Evolutionary conservation across 2,329 filamentous ascomycete species (phyloP).

Genomic region (Myrmaecium sp.): DNA sequence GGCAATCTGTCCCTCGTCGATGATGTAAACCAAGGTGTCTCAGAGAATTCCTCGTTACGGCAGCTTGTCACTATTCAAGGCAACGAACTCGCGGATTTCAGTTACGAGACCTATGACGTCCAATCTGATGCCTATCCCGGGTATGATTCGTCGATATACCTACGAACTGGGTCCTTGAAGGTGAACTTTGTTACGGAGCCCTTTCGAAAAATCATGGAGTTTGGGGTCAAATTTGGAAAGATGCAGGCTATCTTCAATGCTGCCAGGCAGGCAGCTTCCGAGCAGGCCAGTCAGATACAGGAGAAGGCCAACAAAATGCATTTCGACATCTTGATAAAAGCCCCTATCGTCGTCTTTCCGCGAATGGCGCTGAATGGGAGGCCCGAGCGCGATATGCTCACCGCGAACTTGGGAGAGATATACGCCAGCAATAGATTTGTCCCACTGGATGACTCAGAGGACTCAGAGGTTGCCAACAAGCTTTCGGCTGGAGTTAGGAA

Average conservation of each 20-base stretch:
- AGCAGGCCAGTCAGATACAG: slow-evolving; percentile 84
- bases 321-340: slow-evolving; percentile 85
- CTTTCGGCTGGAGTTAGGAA: slow-evolving; percentile 83
- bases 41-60: slow-evolving; percentile 62
- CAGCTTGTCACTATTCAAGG: slow-evolving; percentile 90
- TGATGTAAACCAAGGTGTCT: slow-evolving; percentile 81
- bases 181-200: slow-evolving; percentile 95
- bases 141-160: slow-evolving; percentile 79
- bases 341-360: slow-evolving; percentile 91
- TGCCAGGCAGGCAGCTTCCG: slow-evolving; percentile 81
- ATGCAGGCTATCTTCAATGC: slow-evolving; percentile 99
- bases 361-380: slow-evolving; percentile 48
- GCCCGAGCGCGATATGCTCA: slow-evolving; percentile 63
- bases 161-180: slow-evolving; percentile 88
- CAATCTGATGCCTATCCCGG: slow-evolving; percentile 67
- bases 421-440: slow-evolving; percentile 91
- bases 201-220: slow-evolving; percentile 95
- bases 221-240: slow-evolving; percentile 95
- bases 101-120: slow-evolving; percentile 86
- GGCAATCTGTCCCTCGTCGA: slow-evolving; percentile 82
- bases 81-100: slow-evolving; percentile 88
- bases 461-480: slow-evolving; percentile 67
- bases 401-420: slow-evolving; percentile 89
- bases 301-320: slow-evolving; percentile 80
- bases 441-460: slow-evolving; percentile 59